A percentile compares a stretch with the other conserved stretches of the same genome.
Conservation (phyloP, 169 alveolate species). For the Besnoitia besnoiti region DNA sequence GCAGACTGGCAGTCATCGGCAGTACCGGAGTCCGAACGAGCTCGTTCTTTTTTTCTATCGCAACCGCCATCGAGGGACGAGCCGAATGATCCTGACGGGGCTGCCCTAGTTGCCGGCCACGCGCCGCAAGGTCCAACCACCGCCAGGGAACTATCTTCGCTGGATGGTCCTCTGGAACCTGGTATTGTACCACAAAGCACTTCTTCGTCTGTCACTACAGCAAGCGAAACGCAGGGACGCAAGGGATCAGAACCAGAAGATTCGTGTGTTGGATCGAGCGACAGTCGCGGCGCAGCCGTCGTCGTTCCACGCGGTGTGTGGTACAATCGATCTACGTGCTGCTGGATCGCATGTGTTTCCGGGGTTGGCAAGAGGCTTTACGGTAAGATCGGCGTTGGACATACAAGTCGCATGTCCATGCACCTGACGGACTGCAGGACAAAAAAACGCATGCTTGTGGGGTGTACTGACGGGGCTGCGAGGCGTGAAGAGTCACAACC, state of each 20-base stretch:
- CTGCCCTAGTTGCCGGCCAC: neutral
- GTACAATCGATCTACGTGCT: constrained; percentile 63
- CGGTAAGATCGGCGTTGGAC: constrained; percentile 13
- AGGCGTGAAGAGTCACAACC: too few species aligned
- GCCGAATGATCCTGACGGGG: neutral
- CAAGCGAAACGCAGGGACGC: neutral
- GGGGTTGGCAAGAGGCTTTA: constrained; percentile 64
- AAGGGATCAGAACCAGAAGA: neutral
- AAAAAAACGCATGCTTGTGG: too few species aligned
- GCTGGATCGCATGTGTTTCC: constrained; percentile 66
- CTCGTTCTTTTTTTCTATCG: neutral
- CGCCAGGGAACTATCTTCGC: neutral
- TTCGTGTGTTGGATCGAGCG: neutral
- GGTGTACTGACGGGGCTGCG: too few species aligned
- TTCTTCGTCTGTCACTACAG: neutral
- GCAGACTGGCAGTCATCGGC: neutral
- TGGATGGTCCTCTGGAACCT: neutral
- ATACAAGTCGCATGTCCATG: too few species aligned
- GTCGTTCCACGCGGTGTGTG: constrained; percentile 64
- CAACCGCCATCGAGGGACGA: neutral
- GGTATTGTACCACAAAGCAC: neutral
- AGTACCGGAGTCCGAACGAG: neutral
- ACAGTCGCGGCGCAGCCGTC: neutral
- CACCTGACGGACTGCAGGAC: too few species aligned
- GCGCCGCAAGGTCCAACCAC: neutral